Base-by-base conservation (phyloP, 2,329 filamentous ascomycete genomes). In the Mycosphaerella sp. region DNA sequence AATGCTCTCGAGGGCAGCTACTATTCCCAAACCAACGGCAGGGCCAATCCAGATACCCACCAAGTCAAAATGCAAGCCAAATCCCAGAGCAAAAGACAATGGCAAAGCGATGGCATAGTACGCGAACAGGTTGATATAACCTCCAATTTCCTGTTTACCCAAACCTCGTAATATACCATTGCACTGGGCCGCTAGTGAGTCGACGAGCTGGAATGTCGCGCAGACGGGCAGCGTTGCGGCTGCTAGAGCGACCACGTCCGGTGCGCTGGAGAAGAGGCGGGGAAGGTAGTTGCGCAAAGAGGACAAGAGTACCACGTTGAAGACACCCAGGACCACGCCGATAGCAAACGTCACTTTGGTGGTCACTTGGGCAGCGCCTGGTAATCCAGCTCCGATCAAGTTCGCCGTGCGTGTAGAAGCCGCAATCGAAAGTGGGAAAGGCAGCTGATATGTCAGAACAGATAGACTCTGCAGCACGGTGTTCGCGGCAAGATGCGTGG, bases 61-160 rank as follows among this genome's bases (percentile, higher is more conserved):
- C 38, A 97, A 74, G 45, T 83, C 82, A 89, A 87, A 95, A 17
- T 78, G 78, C 3, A 91, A 73, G 0, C 83, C 85, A 69, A 97
- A 95, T 0, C 84, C 86, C 0, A 86, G 81, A 4, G 80, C 82
- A 61, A 96, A 86, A 39, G 85, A 89, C 34, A 95, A 81, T 0
- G 93, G 92, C 71, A 97, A 77, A 0, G 89, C 92, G 26, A 97
- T 64, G 63, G 81, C 74, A 70, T 97, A 98, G 73, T 96, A 96
- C 21, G 85, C 85, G 47, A 89, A 81, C 2, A 97, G 73, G 65
- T 93, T 95, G 6, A 91, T 84, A 63, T 92, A 95, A 0, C 92
- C 91, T 10, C 92, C 92, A 53, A 97, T 84, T 59, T 89, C 84
- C 71, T 97, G 92, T 54, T 87, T 82, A 2, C 93, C 93, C 12